Base-by-base conservation (phyloP, 108 stramenopile species). In the Licmophora abbreviata region DNA sequence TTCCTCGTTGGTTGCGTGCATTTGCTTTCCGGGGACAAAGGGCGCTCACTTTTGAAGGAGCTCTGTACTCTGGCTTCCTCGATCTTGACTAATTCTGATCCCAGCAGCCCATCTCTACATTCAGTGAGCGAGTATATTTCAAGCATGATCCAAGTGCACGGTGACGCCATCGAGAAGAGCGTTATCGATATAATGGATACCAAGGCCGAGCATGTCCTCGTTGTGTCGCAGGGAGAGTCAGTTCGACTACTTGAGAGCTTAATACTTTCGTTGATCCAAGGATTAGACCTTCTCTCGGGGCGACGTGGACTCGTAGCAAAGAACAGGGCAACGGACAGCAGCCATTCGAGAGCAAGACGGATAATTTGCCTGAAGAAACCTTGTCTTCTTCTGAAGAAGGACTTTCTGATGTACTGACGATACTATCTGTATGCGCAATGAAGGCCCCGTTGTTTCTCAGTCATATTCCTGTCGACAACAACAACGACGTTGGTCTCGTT, bases 281-380 rank as follows among this genome's bases (percentile, higher is more conserved):
- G 14, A 45, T 12, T 30, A 17, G 12, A 12, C 8, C 47, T 31
- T 32, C 32, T 2, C 14, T 63, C 9, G 62, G 62, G 9, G 18
- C 35, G 1, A 7, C 57, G 0, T 62, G 60, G 60, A 51, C 55
- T 14, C 14, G 12, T 35, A 51, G 11, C 15, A 35, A 54, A 44
- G 34, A 58, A 31, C 69, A 70, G 44, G 60, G 59, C 8, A 56
- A 56, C 17, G 60, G 69, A 0, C 59, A 70, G 30, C 36, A 54
- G 21, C 52, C 69, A 22, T 63, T 49, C 38, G 69, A 70, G 26
- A 52, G 41, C 30, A 54, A 59, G 43, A 24, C 57, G 10, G 18
- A 43, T 12, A 27, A 53, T 15, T 29, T 31, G 26, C 21, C 20
- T 14, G 17, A 14, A 4, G 8, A 4, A 4, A 24, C 11, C 17